Percentiles rank a stretch among this genome's conserved stretches.
Conservation (phyloP, 352 stramenopile genomes). For the Globisporangium barbulae region DNA sequence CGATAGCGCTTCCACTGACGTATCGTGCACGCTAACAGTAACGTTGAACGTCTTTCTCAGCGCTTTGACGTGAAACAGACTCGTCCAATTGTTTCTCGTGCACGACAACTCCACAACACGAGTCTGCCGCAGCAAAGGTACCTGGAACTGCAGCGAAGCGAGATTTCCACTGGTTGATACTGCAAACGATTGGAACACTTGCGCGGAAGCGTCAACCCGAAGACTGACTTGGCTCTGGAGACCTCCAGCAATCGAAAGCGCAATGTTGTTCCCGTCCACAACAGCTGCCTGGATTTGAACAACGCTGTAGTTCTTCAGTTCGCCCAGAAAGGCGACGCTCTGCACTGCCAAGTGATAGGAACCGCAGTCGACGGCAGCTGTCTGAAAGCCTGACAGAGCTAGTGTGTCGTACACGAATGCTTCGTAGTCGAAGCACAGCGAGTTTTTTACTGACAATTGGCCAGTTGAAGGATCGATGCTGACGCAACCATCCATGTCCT, state of each 20-base stretch:
- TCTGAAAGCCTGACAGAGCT: background rate
- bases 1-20: constrained; percentile 24
- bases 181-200: background rate
- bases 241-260: background rate
- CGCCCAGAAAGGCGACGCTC: constrained; percentile 2
- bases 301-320: constrained; percentile 11
- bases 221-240: constrained; percentile 3
- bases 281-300: constrained; percentile 1
- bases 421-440: constrained; percentile 54
- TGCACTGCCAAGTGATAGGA: background rate
- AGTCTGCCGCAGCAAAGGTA: constrained; percentile 3
- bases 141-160: constrained; percentile 4
- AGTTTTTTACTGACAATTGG: constrained; percentile 33
- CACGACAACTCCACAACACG: constrained; percentile 31
- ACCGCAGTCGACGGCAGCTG: constrained; percentile 1
- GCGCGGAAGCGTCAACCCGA: background rate
- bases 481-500: constrained; percentile 36
- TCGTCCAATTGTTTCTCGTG: constrained; percentile 23
- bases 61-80: constrained; percentile 29
- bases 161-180: background rate
- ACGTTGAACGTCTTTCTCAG: constrained; percentile 38
- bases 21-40: constrained; percentile 35
- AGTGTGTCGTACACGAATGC: constrained; percentile 29
- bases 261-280: background rate
- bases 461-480: constrained; percentile 31